Percentiles rank a stretch among this genome's conserved stretches.
Conservation (phyloP, 163 green algal genomes). For the Scenedesmus sp. region DNA sequence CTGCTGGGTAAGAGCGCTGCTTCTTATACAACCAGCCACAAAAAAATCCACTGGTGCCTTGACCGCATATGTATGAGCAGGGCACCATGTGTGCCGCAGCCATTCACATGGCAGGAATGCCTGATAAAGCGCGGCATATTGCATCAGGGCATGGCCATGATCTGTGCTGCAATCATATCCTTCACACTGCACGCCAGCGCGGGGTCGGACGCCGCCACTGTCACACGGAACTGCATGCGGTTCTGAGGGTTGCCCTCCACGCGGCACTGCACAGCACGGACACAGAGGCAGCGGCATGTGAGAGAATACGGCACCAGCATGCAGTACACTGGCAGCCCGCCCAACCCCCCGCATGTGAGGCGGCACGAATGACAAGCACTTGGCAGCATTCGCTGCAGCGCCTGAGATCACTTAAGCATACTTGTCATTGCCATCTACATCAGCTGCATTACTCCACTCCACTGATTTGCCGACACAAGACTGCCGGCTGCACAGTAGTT, state of each 20-base stretch:
- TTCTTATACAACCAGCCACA: too few species aligned
- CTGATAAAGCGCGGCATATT: too few species aligned
- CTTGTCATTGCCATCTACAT: background rate
- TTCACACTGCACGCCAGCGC: constrained; percentile 49
- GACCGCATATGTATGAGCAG: too few species aligned
- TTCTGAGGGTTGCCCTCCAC: constrained; percentile 76
- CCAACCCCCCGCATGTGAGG: too few species aligned
- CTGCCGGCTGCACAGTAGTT: background rate
- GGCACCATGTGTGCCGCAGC: background rate
- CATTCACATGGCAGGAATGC: too few species aligned
- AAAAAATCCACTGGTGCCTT: too few species aligned
- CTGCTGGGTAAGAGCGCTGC: too few species aligned
- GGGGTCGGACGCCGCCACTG: constrained; percentile 61
- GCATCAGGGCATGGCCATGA: background rate
- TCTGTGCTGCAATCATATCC: constrained; percentile 25
- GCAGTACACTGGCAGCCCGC: too few species aligned
- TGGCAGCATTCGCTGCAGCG: background rate
- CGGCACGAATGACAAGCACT: background rate
- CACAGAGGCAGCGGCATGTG: background rate
- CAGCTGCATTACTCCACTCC: background rate
- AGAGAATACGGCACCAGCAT: too few species aligned
- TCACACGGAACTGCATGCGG: constrained; percentile 75
- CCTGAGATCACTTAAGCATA: too few species aligned
- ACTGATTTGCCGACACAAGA: background rate
- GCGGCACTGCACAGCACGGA: constrained; percentile 59